A percentile compares a stretch with the other conserved stretches of the same genome.
phyloP scores from a whole-genome alignment of 1,284 basidiomycete genomes.

The Apiotrichum veenhuisii region DNA sequence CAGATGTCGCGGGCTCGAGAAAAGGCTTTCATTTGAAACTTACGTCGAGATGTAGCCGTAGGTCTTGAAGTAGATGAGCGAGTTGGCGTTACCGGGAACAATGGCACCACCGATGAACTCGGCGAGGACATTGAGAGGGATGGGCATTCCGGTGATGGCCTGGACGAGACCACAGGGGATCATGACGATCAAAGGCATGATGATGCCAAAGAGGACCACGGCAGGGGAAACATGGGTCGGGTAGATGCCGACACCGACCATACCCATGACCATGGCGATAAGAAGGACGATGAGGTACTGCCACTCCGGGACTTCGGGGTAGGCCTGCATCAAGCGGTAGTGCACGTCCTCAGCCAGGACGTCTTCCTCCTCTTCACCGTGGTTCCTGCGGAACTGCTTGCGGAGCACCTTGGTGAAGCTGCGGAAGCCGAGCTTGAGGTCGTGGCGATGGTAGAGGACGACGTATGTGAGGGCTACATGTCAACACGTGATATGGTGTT shows the following conservation, averaged over 20 bases:
- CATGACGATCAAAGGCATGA: constrained; percentile 12
- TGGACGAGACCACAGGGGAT: constrained; percentile 55
- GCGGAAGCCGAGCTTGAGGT: constrained; percentile 37
- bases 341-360: constrained; percentile 32
- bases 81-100: constrained; percentile 57
- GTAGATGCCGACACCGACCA: constrained; percentile 14
- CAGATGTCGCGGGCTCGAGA: too few species aligned
- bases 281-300: constrained; percentile 16
- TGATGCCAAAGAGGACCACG: constrained; percentile 14
- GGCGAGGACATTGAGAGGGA: constrained; percentile 54
- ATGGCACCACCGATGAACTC: constrained; percentile 59
- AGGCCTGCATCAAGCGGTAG: constrained; percentile 49
- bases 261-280: constrained; percentile 8
- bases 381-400: neutral
- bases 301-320: constrained; percentile 49
- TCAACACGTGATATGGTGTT: too few species aligned
- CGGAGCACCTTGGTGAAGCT: constrained; percentile 25
- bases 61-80: constrained; percentile 58
- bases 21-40: constrained; percentile 4
- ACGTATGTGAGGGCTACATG: constrained; percentile 29
- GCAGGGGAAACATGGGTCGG: constrained; percentile 11
- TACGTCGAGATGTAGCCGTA: constrained; percentile 50
- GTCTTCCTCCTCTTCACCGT: constrained; percentile 30
- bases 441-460: constrained; percentile 46
- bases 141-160: constrained; percentile 56